Evolutionary conservation across 495 filamentous ascomycete genomes (phyloP).

Genomic region (Pseudoneurospora amorphoporcata): DNA sequence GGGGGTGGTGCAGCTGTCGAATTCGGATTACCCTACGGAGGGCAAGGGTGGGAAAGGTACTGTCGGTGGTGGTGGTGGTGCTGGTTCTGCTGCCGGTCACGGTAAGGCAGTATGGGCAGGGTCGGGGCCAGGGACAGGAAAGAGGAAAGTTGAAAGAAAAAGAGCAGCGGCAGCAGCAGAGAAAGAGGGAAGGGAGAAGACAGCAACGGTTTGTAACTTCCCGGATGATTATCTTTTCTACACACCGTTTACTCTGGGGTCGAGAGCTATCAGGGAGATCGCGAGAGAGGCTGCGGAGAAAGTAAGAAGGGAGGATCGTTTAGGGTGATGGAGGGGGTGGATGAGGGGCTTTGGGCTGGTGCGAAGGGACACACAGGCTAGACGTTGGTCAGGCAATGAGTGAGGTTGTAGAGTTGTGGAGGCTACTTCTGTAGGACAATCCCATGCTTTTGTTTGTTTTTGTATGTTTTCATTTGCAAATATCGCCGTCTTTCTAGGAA

Average conservation of each 20-base stretch:
- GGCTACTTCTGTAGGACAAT: background rate
- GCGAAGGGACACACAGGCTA: no score
- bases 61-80: background rate
- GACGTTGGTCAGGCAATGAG: no score
- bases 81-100: background rate
- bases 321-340: background rate
- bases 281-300: conserved; percentile 19
- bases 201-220: conserved; percentile 11
- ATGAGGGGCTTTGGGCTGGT: background rate
- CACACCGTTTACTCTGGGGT: conserved; percentile 21
- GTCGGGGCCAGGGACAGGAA: background rate
- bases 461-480: no score
- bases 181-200: background rate
- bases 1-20: background rate
- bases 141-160: no score
- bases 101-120: background rate
- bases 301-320: conserved; percentile 5
- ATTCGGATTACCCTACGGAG: background rate
- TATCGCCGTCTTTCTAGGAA: no score
- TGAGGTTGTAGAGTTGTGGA: no score
- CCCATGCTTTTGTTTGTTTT: background rate
- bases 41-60: background rate
- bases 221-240: conserved; percentile 26
- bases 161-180: background rate
- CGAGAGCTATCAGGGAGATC: conserved; percentile 22